Evolutionary conservation across 352 stramenopile genomes (phyloP), one percentile per base, ranked within the genome.

Genomic region (Pythium grandisporangium): DNA sequence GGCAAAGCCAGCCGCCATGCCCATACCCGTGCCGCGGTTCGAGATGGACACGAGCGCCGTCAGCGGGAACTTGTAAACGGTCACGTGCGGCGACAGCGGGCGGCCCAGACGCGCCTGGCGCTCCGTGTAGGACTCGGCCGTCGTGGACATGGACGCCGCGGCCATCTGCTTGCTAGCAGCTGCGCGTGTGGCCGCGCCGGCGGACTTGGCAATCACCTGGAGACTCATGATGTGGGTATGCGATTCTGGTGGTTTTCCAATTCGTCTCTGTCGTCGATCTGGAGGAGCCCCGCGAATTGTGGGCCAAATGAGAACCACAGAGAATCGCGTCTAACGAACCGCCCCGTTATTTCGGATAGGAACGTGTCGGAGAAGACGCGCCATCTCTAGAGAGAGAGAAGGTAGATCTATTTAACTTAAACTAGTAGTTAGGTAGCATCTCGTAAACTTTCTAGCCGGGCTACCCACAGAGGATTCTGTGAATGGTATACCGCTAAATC

Each of bases 51-150:
- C 80, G n/a, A 98, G 49, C 25, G 94, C 95, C 19, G 71, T 79
- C 14, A 97, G 61, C 4, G 95, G 93, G 55, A 98, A 97, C 38
- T 82, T 71, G 72, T 98, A 99, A 58, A 98, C 95, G 36, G 77
- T 93, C 30, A 99, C 91, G 62, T 98, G 89, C n/a, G 96, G 96
- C 41, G 86, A 97, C 11, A 98, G 63, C 11, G 95, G 94, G 23
- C 90, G 84, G 13, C 86, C 89, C 16, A 92, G 85, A 30, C 74
- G 64, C 19, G 79, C 70, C 71, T 96, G 93, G 20, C 76, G 73
- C 48, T 85, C 60, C 22, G 74, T 88, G 58, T 97, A 98, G 34
- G 55, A 51, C 26, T 63, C 30, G 7, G 34, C 42, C 16, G 32
- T 40, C 8, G 52, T 44, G 35, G 48, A 22, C 20, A 41, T 13